Conservation (phyloP, 495 filamentous ascomycete genomes). For the Acidiella bohemica region DNA sequence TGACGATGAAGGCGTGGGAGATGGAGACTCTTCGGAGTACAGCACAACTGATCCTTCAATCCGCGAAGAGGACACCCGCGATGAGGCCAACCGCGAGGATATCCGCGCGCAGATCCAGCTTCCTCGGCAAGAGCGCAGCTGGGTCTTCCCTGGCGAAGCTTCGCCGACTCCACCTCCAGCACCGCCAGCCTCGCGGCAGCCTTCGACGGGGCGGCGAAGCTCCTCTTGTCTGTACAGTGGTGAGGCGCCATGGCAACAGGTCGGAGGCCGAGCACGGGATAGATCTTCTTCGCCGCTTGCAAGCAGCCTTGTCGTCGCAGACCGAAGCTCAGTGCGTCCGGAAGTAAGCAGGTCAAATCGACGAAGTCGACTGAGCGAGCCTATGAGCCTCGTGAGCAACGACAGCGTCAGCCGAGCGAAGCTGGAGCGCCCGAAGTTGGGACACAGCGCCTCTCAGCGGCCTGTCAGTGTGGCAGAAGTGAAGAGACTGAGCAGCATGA, state of each 20-base stretch:
- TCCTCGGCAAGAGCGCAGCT: slow-evolving; percentile 15
- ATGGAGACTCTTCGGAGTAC: slow-evolving; percentile 8
- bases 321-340: no score
- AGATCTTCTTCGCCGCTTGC: slow-evolving; percentile 5
- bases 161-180: slow-evolving; percentile 17
- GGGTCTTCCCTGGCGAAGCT: slow-evolving; percentile 15
- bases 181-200: slow-evolving; percentile 12
- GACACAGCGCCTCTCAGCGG: slow-evolving; percentile 5
- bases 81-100: no score
- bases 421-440: slow-evolving; percentile 7
- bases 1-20: slow-evolving; percentile 8
- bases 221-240: not conserved
- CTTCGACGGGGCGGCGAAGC: slow-evolving; percentile 1
- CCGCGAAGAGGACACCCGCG: no score
- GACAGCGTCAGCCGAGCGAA: slow-evolving; percentile 12
- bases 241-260: slow-evolving; percentile 7
- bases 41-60: no score
- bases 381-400: slow-evolving; percentile 9
- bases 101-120: slow-evolving; percentile 7
- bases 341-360: not conserved
- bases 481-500: slow-evolving; percentile 12
- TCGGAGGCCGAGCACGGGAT: slow-evolving; percentile 1
- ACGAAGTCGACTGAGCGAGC: slow-evolving; percentile 6
- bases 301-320: no score
- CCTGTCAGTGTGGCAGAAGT: slow-evolving; percentile 13